A percentile compares a stretch with the other conserved stretches of the same genome.
Conservation (phyloP, 148 eudicot genomes). For the Pharnaceum exiguum region DNA sequence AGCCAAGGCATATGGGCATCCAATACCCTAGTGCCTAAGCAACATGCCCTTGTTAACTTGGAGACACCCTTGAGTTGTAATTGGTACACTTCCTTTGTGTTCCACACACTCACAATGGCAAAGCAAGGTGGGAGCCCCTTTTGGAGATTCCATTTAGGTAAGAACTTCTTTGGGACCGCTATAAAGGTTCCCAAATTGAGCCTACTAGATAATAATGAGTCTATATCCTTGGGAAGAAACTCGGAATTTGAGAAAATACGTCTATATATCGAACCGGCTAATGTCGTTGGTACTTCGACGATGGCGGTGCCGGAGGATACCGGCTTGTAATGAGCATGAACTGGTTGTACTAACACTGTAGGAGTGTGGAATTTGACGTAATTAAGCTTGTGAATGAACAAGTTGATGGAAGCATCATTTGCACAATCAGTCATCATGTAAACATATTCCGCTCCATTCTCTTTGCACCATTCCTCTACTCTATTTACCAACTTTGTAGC, state of each 20-base stretch:
- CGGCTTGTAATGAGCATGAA: conserved; percentile 60
- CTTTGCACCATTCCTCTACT: conserved; percentile 64
- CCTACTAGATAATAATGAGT: conserved; percentile 38
- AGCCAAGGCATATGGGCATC: conserved; percentile 82
- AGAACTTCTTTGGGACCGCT: conserved; percentile 46
- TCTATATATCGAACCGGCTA: conserved; percentile 42
- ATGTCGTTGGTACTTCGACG: conserved; percentile 31
- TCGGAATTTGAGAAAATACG: conserved; percentile 39
- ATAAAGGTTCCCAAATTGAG: conserved; percentile 73
- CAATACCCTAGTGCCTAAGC: conserved; percentile 55
- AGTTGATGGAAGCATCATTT: conserved; percentile 68
- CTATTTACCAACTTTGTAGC: conserved; percentile 47
- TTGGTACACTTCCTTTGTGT: conserved; percentile 71
- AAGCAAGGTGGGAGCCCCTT: conserved; percentile 50
- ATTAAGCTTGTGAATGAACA: conserved; percentile 58
- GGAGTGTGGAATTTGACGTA: conserved; percentile 59
- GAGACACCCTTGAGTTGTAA: conserved; percentile 78
- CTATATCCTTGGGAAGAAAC: conserved; percentile 68
- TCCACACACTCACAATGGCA: conserved; percentile 83
- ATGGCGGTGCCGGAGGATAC: conserved; percentile 36
- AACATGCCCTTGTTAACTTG: conserved; percentile 39
- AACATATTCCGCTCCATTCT: conserved; percentile 59
- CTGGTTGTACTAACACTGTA: conserved; percentile 63
- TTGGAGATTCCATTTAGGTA: conserved; percentile 43
- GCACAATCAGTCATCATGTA: conserved; percentile 85